Evolutionary conservation across 495 filamentous ascomycete species (phyloP), one percentile per base, ranked within the genome.

Genomic region (Penicillium goetzii): DNA sequence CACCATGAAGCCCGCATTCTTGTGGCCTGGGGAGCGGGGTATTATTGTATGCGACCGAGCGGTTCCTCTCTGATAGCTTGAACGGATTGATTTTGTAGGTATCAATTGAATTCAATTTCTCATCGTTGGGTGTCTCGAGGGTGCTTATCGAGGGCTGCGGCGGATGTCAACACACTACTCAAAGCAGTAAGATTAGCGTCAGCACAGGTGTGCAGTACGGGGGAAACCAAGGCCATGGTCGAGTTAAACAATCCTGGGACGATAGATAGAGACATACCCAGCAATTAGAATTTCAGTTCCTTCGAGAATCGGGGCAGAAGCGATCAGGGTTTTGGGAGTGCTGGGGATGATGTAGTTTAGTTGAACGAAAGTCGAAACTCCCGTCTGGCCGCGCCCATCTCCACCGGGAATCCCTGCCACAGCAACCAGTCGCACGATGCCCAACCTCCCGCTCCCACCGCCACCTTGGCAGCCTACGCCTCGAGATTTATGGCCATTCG

Each of bases 151-250:
- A 60, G 61, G 45, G 55, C 45, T 58, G 61, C 19, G 32, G 38
- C 38, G 66, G 64, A 60, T 72, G 72, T 79, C 71, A 79, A 79
- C 76, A 79, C 69, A 76, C 67, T 78, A 76, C 76, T 74, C 26
- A 61, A 78, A 76, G 61, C 54, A 73, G 75, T 67, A 70, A 72
- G 59, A 69, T 67, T 63, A 61, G 60, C 56, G 30, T 63, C 17
- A 55, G 58, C 34, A 33, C 40, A 34, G 51, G 52, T 5, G 50
- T 36, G 28, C 28, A 21, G 30, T 51, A 56, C 49, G 30, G 23
- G 23, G n/a, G 23, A 12, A 33, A 53, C 17, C 47, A 53, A 56
- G 41, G 17, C 11, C 23, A 50, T 38, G 33, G 52, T 41, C 14
- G 8, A 55, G 21, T 58, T 19, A 9, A 2, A 28, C 12, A 28